Conservation (phyloP, 2,329 filamentous ascomycete genomes). For the Trichoderma hamatum region DNA sequence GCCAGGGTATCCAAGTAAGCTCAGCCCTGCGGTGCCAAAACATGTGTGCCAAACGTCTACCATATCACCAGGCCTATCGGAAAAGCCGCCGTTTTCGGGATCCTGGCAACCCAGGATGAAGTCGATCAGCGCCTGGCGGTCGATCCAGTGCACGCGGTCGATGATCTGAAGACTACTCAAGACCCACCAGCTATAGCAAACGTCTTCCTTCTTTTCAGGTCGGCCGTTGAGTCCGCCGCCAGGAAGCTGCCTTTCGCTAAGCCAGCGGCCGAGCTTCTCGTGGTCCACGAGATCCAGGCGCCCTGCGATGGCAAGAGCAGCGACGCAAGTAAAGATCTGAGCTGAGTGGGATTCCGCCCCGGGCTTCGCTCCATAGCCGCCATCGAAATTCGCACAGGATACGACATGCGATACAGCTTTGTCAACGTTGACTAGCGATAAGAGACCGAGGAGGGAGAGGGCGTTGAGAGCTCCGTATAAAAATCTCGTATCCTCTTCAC, state of each 20-base stretch:
- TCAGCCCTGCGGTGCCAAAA: conserved; percentile 87
- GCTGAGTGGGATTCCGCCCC: conserved; percentile 93
- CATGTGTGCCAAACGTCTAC: conserved; percentile 96
- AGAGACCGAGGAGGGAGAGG: conserved; percentile 76
- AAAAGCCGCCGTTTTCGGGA: conserved; percentile 77
- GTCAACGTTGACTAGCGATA: conserved; percentile 74
- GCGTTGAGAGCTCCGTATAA: conserved; percentile 89
- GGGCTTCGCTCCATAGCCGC: conserved; percentile 86
- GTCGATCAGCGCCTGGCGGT: conserved; percentile 72
- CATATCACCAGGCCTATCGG: conserved; percentile 89
- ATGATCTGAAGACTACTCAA: conserved; percentile 90
- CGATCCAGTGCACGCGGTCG: conserved; percentile 87
- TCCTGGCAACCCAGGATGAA: conserved; percentile 94
- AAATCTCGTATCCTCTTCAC: conserved; percentile 93
- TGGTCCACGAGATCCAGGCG: conserved; percentile 80
- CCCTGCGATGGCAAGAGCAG: conserved; percentile 79
- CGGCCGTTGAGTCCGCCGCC: conserved; percentile 90
- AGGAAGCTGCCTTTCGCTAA: conserved; percentile 88
- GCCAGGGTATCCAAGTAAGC: conserved; percentile 76
- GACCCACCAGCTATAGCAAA: conserved; percentile 99
- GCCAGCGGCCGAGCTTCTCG: conserved; percentile 83
- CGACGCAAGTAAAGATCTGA: conserved; percentile 94
- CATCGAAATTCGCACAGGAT: conserved; percentile 89
- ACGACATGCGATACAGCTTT: conserved; percentile 79
- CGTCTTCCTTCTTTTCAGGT: conserved; percentile 93